Evolutionary conservation across 2,329 filamentous ascomycete genomes (phyloP), one percentile per base, ranked within the genome.

Genomic region (Neophaeococcomyces aloes): DNA sequence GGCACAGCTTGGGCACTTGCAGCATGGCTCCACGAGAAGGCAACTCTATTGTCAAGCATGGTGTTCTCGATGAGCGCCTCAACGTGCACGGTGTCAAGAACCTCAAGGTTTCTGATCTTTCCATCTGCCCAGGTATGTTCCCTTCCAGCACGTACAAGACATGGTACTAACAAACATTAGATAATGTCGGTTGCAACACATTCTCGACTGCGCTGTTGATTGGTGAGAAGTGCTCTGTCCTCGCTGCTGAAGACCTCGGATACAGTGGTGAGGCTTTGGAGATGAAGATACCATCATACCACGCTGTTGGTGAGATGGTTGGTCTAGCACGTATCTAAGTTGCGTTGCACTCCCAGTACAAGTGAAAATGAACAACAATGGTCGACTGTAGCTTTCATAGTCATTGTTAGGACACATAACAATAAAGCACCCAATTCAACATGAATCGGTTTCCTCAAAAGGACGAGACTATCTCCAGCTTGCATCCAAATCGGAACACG

Each of bases 11-110:
- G 5, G 72, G 74, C 30, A 86, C 82, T 1, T 86, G 81, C 65
- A 83, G 78, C 41, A 87, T 87, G 81, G 82, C 81, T 0, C 83
- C 83, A 3, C 72, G 66, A 48, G 75, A 86, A 56, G 83, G 84
- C 47, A 88, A 86, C 67, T 79, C 75, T 56, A 84, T 88, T 56
- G 82, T 87, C 61, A 84, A 83, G 66, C 81, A 86, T 56, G 83
- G 83, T 47, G 83, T 87, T 0, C 65, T 87, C 29, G 83, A 87
- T 57, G 81, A 85, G 63, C 75, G 82, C 47, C 72, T 87, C 44
- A 86, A 86, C 53, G 82, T 87, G 2, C 80, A 86, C 58, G 83
- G 81, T 40, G 81, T 86, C 52, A 74, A 84, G 68, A 78, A 79
- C 13, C 72, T 87, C 55, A 86, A 86, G 72, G 81, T 86, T 18